Evolutionary conservation across 2,329 filamentous ascomycete species (phyloP).

Genomic region (Colletotrichum tropicale): DNA sequence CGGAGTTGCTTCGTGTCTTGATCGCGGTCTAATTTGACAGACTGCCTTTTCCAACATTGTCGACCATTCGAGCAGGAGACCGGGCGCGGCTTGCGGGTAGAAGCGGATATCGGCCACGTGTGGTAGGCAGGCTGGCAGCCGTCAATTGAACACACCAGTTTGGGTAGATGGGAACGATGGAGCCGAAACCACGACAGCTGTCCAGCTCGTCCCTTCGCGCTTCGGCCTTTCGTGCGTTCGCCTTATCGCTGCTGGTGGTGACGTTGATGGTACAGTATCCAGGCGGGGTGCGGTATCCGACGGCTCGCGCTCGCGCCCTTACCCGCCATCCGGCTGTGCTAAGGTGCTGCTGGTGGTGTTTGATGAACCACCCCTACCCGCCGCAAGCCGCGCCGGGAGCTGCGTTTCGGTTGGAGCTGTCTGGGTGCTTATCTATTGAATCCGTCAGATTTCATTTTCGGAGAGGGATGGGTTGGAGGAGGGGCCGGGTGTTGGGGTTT

Average conservation of each 20-base stretch:
- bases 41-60: rapidly evolving
- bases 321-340: not conserved
- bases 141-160: not conserved
- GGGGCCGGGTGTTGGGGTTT: not conserved
- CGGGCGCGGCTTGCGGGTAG: not conserved
- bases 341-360: not conserved
- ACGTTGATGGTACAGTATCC: not conserved
- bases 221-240: not conserved
- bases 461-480: not conserved
- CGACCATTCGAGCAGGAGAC: no score
- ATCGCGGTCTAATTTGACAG: no score
- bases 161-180: not conserved
- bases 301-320: not conserved
- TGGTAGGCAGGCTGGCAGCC: not conserved
- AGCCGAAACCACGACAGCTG: not conserved
- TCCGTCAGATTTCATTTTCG: not conserved
- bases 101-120: not conserved
- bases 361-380: not conserved
- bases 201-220: not conserved
- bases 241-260: not conserved
- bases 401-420: not conserved
- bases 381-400: not conserved
- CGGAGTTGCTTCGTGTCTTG: not conserved
- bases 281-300: not conserved
- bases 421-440: not conserved